Conservation (phyloP, 2,329 filamentous ascomycete genomes). For the Tolypocladium tundrense region DNA sequence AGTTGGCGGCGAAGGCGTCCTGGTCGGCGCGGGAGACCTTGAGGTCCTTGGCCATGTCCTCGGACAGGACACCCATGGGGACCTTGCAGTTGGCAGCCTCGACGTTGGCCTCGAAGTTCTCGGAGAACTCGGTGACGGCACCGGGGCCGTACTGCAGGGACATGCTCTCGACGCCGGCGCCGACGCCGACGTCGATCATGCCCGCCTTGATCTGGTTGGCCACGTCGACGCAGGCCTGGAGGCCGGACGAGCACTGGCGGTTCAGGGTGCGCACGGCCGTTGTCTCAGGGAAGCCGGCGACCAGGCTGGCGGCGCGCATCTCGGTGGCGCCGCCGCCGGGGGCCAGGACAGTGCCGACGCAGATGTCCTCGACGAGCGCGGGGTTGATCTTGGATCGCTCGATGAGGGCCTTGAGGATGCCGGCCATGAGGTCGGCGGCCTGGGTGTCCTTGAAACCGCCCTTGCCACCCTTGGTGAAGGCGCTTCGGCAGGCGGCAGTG, state of each 20-base stretch:
- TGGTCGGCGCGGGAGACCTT: constrained; percentile 62
- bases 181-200: constrained; percentile 93
- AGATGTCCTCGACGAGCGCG: constrained; percentile 78
- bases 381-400: constrained; percentile 85
- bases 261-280: constrained; percentile 84
- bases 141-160: constrained; percentile 78
- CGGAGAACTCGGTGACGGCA: constrained; percentile 88
- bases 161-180: constrained; percentile 96
- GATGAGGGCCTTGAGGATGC: constrained; percentile 72
- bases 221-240: constrained; percentile 88
- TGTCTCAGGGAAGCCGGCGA: constrained; percentile 79
- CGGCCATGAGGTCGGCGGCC: constrained; percentile 74
- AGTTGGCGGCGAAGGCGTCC: constrained; percentile 87
- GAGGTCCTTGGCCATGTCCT: constrained; percentile 87
- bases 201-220: constrained; percentile 84
- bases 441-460: constrained; percentile 93
- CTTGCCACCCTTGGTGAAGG: constrained; percentile 87
- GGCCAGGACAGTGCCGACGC: constrained; percentile 81
- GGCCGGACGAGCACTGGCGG: constrained; percentile 85
- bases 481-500: constrained; percentile 81
- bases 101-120: constrained; percentile 69
- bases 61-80: constrained; percentile 87
- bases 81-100: constrained; percentile 95
- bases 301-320: constrained; percentile 84
- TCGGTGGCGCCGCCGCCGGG: constrained; percentile 93